Evolutionary conservation across 140 eudicot species (phyloP).

Genomic region (Ambrosia hybrid): DNA sequence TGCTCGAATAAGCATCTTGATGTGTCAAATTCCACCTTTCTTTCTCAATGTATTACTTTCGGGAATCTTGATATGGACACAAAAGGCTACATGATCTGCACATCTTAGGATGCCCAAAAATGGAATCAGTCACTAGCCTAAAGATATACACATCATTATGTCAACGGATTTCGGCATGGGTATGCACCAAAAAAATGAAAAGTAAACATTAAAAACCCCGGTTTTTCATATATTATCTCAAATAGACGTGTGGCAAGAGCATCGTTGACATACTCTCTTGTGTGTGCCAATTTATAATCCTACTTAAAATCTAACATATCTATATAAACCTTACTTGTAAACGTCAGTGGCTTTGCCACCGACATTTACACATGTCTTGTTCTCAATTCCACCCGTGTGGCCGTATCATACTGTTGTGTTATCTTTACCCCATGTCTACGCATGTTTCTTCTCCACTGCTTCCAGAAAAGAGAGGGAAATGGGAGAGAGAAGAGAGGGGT

Average conservation of each 20-base stretch:
- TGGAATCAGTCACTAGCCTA: slow-evolving; percentile 29
- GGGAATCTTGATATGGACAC: slow-evolving; percentile 30
- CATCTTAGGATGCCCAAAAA: slow-evolving; percentile 36
- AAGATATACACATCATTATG: slow-evolving; percentile 16
- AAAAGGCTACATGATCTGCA: slow-evolving; percentile 37
- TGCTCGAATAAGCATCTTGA: slow-evolving; percentile 41
- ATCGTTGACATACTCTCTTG: slow-evolving; percentile 18
- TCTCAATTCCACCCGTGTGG: no score
- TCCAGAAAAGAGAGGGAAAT: no score
- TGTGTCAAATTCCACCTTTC: slow-evolving; percentile 28
- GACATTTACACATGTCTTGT: no score
- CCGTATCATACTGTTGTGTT: no score
- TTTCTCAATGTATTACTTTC: slow-evolving; percentile 20
- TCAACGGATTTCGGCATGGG: slow-evolving; percentile 7
- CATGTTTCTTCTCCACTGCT: no score
- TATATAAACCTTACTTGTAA: not conserved
- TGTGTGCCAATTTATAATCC: slow-evolving; percentile 1
- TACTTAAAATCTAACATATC: not conserved
- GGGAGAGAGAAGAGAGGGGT: no score
- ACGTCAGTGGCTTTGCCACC: no score
- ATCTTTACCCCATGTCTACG: no score
- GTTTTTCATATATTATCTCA: slow-evolving; percentile 18
- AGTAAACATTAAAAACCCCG: no score
- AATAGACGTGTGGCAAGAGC: slow-evolving; percentile 10
- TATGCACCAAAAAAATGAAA: not conserved